phyloP scores from a whole-genome alignment of 2,329 filamentous ascomycete species.

The Pyricularia pennisetigena region DNA sequence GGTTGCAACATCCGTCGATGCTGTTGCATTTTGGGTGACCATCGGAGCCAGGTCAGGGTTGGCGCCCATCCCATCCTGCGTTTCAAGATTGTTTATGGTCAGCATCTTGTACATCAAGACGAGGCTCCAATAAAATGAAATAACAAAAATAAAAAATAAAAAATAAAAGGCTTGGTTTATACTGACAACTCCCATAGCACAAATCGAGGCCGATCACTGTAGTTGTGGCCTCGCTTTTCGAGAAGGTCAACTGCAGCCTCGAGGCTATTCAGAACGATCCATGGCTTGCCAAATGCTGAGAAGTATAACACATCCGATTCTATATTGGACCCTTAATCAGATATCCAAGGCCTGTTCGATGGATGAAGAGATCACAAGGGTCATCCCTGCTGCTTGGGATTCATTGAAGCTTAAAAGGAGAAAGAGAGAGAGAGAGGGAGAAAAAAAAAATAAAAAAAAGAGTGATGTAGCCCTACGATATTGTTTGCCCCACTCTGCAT shows the following conservation, averaged over 20 bases:
- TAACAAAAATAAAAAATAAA: too few relatives aligned
- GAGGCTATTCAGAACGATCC: slow-evolving; percentile 33
- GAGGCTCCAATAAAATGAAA: too few relatives aligned
- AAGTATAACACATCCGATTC: slow-evolving; percentile 17
- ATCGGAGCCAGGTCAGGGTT: slow-evolving; percentile 33
- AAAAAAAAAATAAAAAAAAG: neutral
- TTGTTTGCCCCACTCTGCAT: slow-evolving; percentile 8
- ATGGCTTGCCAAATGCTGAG: slow-evolving; percentile 21
- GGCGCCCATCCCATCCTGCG: slow-evolving; percentile 31
- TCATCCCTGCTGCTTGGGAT: neutral
- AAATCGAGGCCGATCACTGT: slow-evolving; percentile 33
- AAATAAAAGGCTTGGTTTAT: neutral
- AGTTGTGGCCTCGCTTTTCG: slow-evolving; percentile 33
- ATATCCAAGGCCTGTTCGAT: neutral
- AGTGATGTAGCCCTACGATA: slow-evolving; percentile 6
- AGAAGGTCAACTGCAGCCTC: slow-evolving; percentile 31
- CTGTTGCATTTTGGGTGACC: slow-evolving; percentile 29
- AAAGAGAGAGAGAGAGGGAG: neutral
- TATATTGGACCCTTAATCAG: neutral
- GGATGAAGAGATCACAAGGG: neutral
- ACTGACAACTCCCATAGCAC: slow-evolving; percentile 23
- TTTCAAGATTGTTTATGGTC: neutral
- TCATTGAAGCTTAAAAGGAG: neutral
- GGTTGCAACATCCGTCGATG: slow-evolving; percentile 33
- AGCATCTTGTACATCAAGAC: neutral